These are phyloP conservation scores for Silybum marianum DNA, from an alignment of 129 eudicot species.

Conservation along the genomic window DNA sequence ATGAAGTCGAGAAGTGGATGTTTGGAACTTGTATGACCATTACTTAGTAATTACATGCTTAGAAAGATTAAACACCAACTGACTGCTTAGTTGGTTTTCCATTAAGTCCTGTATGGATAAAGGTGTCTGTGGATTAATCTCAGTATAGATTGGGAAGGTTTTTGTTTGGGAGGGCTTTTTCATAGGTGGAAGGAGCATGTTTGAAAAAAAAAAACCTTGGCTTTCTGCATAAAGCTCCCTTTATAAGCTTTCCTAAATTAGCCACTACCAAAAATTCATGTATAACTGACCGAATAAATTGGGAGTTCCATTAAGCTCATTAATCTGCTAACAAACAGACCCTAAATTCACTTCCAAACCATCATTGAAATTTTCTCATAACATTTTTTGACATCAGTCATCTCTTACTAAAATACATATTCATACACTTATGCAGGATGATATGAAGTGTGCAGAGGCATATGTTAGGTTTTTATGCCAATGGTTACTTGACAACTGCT, in stretches of 20 bases:
- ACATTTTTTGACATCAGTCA: not conserved
- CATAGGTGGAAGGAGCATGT: not conserved
- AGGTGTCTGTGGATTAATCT: not conserved
- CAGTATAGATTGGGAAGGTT: not conserved
- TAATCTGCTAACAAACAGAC: not conserved
- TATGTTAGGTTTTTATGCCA: constrained; percentile 76
- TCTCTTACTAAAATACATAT: not conserved
- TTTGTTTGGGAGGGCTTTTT: not conserved
- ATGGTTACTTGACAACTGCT: constrained; percentile 90
- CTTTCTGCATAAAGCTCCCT: not conserved
- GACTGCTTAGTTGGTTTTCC: not conserved
- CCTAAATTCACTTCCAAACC: not conserved
- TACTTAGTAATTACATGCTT: too few species aligned
- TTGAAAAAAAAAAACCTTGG: not conserved
- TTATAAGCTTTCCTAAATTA: not conserved
- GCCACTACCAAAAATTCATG: too few species aligned
- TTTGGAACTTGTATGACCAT: too few species aligned
- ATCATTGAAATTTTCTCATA: not conserved
- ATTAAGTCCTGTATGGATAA: not conserved
- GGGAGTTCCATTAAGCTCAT: not conserved
- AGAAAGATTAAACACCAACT: too few species aligned
- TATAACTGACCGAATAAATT: too few species aligned
- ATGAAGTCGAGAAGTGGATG: too few species aligned
- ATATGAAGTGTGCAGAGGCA: constrained; percentile 94
- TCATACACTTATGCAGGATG: constrained; percentile 56